Base-by-base conservation (phyloP, 306 rosid genomes). In the Cicer yamashitae region DNA sequence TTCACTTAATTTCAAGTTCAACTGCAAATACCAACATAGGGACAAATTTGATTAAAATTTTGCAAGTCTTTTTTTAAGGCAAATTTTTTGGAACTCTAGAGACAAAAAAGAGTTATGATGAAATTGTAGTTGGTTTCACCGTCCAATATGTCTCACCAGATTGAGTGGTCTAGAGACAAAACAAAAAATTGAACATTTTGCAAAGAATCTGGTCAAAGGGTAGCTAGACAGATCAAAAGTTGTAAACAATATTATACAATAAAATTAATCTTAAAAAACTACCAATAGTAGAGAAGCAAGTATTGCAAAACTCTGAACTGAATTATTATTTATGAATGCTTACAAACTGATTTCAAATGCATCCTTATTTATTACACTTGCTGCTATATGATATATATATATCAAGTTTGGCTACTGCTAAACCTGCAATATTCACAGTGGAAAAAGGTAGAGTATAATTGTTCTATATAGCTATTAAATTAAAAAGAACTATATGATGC, bases 401-500 rank as follows among this genome's bases (percentile, higher is more conserved):
- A 78, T 64, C 50, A 68, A 22, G 59, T 48, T 63, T 70, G 3
- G 56, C 34, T 67, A 46, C 75, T 39, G 40, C 60, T 67, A 72
- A 77, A 79, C 58, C 65, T 65, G 73, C 7, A 63, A 66, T 62
- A 71, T 64, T 74, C 65, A 78, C 76, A 17, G 59, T 50, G 22
- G 56, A 75, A 62, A 79, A 77, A 44, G 40, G 66, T 10, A 51
- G 66, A 20, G 13, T 30, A 30, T 52, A 54, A 71, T 20, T 6
- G 1, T 48, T 52, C 58, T 44, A 57, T 75, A 47, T 50, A 5
- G 13, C 79, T 54, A 44, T 2, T 1, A 30, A 74, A 53, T 86
- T 77, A 87, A 77, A 84, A 73, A 38, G 87, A 87, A 73, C 85
- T 79, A 78, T 48, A 70, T 68, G 91, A 73, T 68, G 94, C 80